phyloP scores from a whole-genome alignment of 495 filamentous ascomycete species.

The Daldinia vernicosa region DNA sequence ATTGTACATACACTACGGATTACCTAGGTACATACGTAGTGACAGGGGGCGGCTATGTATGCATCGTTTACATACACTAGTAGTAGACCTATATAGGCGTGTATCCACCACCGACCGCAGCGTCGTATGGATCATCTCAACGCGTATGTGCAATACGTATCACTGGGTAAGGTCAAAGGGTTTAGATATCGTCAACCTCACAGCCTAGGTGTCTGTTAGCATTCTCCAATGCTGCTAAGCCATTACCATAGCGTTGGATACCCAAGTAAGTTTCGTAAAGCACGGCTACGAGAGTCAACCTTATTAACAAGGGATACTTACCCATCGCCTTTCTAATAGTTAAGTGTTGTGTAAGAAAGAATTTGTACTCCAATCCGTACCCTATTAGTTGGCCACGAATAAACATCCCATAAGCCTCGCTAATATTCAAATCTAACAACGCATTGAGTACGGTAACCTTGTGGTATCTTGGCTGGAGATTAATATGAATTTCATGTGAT shows the following conservation, averaged over 20 bases:
- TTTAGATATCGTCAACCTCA: not conserved
- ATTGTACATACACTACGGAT: too few species aligned
- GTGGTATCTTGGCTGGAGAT: not conserved
- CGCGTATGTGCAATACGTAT: conserved; percentile 3
- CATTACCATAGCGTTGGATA: conserved; percentile 15
- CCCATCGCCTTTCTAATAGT: not conserved
- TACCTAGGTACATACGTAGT: too few species aligned
- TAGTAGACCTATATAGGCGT: not conserved
- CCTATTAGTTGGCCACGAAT: not conserved
- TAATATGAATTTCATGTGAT: not conserved
- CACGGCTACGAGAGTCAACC: conserved; percentile 17
- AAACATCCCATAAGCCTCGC: not conserved
- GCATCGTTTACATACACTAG: too few species aligned
- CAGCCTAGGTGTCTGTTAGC: too few species aligned
- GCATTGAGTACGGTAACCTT: not conserved
- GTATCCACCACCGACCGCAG: conserved; percentile 21
- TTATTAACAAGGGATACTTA: conserved; percentile 2
- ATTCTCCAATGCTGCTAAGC: conserved; percentile 25
- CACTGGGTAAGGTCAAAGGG: not conserved
- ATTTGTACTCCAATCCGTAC: too few species aligned
- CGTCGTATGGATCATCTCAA: conserved; percentile 16
- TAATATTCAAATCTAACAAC: not conserved
- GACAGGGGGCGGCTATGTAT: conserved; percentile 37
- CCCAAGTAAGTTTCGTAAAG: not conserved
- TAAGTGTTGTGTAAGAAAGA: not conserved